Evolutionary conservation across 805 yeast species (phyloP).

Genomic region (Candida multigemmis): DNA sequence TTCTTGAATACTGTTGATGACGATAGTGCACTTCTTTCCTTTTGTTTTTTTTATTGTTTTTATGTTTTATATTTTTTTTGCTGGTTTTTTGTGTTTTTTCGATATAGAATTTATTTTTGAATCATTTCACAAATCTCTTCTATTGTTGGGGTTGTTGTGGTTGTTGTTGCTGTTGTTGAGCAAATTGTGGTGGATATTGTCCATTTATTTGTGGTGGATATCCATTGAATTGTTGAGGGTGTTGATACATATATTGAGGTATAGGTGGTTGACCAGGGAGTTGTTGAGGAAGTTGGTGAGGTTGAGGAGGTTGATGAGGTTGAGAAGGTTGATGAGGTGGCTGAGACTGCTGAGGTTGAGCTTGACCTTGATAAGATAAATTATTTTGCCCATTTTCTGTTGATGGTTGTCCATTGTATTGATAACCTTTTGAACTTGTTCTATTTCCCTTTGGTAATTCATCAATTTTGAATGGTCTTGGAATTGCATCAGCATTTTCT

Average conservation of each 20-base stretch:
- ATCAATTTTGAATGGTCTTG: conserved; percentile 82
- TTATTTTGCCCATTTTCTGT: conserved; percentile 2
- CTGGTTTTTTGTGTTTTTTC: too few species aligned
- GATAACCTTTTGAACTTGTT: conserved; percentile 24
- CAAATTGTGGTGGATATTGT: too few species aligned
- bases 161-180: conserved; percentile 9
- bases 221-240: conserved; percentile 11
- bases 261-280: conserved; percentile 2
- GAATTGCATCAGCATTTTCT: conserved; percentile 64
- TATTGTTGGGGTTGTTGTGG: conserved; percentile 4
- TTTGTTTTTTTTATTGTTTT: too few species aligned
- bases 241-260: conserved; percentile 10
- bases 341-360: too few species aligned
- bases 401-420: conserved; percentile 38
- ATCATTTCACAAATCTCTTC: too few species aligned
- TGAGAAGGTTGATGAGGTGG: conserved; percentile 5
- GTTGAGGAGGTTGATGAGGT: conserved; percentile 3
- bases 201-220: conserved; percentile 10
- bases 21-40: too few species aligned
- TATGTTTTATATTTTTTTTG: too few species aligned
- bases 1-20: too few species aligned
- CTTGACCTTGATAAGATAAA: conserved; percentile 3
- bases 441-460: conserved; percentile 40
- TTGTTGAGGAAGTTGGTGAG: neutral
- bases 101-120: too few species aligned